Evolutionary conservation across 2,329 filamentous ascomycete species (phyloP), one percentile per base, ranked within the genome.

Genomic region (Alternaria gansuensis): DNA sequence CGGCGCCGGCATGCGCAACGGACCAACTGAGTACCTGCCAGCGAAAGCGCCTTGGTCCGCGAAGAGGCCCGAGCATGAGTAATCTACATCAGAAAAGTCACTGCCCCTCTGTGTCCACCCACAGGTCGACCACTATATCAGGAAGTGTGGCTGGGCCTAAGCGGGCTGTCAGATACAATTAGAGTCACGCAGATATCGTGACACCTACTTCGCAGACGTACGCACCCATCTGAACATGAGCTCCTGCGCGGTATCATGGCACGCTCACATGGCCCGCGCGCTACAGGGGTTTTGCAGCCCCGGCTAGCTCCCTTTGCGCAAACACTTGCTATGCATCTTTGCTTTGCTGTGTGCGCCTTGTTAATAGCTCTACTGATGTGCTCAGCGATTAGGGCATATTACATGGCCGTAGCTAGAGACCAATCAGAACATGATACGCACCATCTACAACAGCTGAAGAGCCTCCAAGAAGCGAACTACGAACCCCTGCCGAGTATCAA

Each of bases 401-500:
- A 64, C 63, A 60, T 61, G 57, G 58, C 46, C 50, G 53, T 44
- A 57, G 45, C 51, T 52, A 48, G 59, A 44, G 21, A 39, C 74
- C 72, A 76, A 75, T 74, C 29, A 57, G 53, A 60, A 51, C 51
- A 33, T 39, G 36, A 49, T 41, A 54, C 46, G 62, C 23, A 56
- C 57, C 61, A 65, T 69, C 61, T 64, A 51, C 67, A 59, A 59
- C 68, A 73, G 72, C 71, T 74, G 70, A 64, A 71, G 66, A 68
- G 65, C 64, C 67, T 70, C 71, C 65, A 65, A 73, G 65, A 66
- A 70, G 67, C 66, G 53, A 71, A 65, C 51, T 57, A 64, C 60
- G 54, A 59, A 71, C 53, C 67, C 66, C 68, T 72, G 73, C 67
- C 65, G 64, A 65, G 61, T 59, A 57, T 67, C 66, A 68, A 53